Evolutionary conservation across 2,329 filamentous ascomycete genomes (phyloP), one percentile per base, ranked within the genome.

Genomic region (Corynespora cassiicola): DNA sequence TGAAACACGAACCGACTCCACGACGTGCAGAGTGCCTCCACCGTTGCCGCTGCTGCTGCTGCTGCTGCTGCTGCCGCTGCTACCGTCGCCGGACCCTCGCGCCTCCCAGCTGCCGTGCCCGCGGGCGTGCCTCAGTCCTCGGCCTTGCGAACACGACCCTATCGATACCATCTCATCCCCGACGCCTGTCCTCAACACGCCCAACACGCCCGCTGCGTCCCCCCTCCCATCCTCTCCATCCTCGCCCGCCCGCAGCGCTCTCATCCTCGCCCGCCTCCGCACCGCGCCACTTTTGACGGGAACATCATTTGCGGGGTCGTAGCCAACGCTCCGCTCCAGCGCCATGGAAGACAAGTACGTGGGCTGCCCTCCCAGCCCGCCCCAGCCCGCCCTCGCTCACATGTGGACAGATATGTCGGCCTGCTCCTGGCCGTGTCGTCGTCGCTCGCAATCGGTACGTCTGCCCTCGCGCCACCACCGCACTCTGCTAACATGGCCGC

Each of bases 301-400:
- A n/a, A n/a, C n/a, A n/a, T n/a, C n/a, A n/a, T n/a, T n/a, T 44
- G 29, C 34, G 36, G 36, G 37, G 40, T 44, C 40, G 37, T 40
- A 33, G 33, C 30, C 29, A 47, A 18, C 36, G 44, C 36, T 47
- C 31, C 11, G 17, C 30, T 32, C 18, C 30, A 11, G 6, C 18
- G 30, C n/a, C n/a, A n/a, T 70, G 18, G 68, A 70, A 63, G 68
- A 70, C 52, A 71, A 71, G 65, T 71, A 63, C 47, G 66, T 57
- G 39, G 45, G 27, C 38, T 31, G 39, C 37, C 33, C 48, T 15
- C 16, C 12, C 21, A 29, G 12, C 24, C 27, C 31, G 17, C 16
- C 22, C 10, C 21, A 17, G n/a, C n/a, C n/a, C 17, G 18, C 15
- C 15, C 21, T 17, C 36, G 37, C 63, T 66, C 35, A 67, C 52